Percentiles rank a stretch among this genome's conserved stretches.
Evolutionary conservation across 495 filamentous ascomycete genomes (phyloP).

Genomic region (Cenococcum geophilum): DNA sequence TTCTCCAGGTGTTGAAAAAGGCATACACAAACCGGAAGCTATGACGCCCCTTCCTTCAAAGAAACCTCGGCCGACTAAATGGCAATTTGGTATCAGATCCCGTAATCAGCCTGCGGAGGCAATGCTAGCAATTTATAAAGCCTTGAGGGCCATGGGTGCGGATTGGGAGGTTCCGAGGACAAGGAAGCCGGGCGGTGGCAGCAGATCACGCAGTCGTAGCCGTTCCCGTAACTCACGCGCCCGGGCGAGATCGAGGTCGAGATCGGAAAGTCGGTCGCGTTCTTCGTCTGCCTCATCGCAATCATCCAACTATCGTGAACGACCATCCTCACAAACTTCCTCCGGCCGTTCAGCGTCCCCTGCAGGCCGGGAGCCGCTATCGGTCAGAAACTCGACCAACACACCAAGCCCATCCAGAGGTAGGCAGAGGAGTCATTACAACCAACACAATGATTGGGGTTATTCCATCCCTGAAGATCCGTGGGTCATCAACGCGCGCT

Average conservation of each 20-base stretch:
- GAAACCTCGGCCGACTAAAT: slow-evolving; percentile 66
- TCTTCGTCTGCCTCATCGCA: slow-evolving; percentile 17
- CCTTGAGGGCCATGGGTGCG: slow-evolving; percentile 77
- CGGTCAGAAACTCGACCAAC: slow-evolving; percentile 14
- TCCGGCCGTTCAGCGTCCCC: slow-evolving; percentile 24
- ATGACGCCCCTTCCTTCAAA: slow-evolving; percentile 48
- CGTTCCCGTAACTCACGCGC: slow-evolving; percentile 17
- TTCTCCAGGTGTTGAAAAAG: slow-evolving; percentile 53
- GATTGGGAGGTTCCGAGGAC: slow-evolving; percentile 64
- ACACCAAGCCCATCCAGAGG: slow-evolving; percentile 6
- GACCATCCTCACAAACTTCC: neutral
- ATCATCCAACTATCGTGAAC: slow-evolving; percentile 18
- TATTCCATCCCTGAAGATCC: slow-evolving; percentile 86
- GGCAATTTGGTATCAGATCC: slow-evolving; percentile 96
- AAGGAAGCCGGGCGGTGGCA: slow-evolving; percentile 32
- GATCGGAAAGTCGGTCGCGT: slow-evolving; percentile 22
- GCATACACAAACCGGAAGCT: slow-evolving; percentile 58
- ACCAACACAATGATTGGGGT: slow-evolving; percentile 41
- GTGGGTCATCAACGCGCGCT: slow-evolving; percentile 90
- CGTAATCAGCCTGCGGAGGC: slow-evolving; percentile 91
- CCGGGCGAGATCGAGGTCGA: slow-evolving; percentile 12
- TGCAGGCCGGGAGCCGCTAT: slow-evolving; percentile 15
- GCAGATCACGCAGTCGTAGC: slow-evolving; percentile 26
- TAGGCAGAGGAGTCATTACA: slow-evolving; percentile 28
- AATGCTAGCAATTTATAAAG: slow-evolving; percentile 87